Evolutionary conservation across 805 yeast genomes (phyloP), one percentile per base, ranked within the genome.

Genomic region (Suhomyces vadensis): DNA sequence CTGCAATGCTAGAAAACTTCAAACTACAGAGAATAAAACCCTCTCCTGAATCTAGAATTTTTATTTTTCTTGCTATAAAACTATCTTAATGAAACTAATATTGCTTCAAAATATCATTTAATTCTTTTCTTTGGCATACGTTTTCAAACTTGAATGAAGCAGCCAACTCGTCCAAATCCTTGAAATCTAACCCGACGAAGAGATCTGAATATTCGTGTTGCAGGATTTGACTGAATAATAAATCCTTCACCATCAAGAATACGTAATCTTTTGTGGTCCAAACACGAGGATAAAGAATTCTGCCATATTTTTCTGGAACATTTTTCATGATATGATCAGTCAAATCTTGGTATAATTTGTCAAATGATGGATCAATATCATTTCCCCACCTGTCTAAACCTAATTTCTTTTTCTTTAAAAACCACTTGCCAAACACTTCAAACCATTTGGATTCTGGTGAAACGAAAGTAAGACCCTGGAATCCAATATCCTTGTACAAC

Each of bases 401-500:
- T 22, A 76, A 56, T 20, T 57, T 50, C 49, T 67, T 65, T 60
- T 76, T 76, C 60, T 72, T 72, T 41, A 55, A 51, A 39, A 75
- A 56, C 61, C 67, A 75, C 5, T 65, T 61, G 8, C 75, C 74
- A 31, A 76, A 67, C 6, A 74, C 54, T 47, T 69, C 41, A 53
- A 55, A 72, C 65, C 74, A 74, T 48, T 66, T 64, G 27, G 78
- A 70, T 14, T 64, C 51, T 26, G 79, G 77, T 8, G 69, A 58
- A 24, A 74, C 79, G 47, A 65, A 73, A 11, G 76, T 67, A 50
- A 77, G 55, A 2, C 79, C 80, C 60, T 77, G 80, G 55, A 61
- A 74, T 1, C 81, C 79, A 53, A 76, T 69, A 54, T 77, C 80
- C 55, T 76, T 76, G 57, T 77, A 76, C 6, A 74, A 58, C 81